Evolutionary conservation across 2,329 filamentous ascomycete species (phyloP), one percentile per base, ranked within the genome.

Genomic region (Fusarium redolens): DNA sequence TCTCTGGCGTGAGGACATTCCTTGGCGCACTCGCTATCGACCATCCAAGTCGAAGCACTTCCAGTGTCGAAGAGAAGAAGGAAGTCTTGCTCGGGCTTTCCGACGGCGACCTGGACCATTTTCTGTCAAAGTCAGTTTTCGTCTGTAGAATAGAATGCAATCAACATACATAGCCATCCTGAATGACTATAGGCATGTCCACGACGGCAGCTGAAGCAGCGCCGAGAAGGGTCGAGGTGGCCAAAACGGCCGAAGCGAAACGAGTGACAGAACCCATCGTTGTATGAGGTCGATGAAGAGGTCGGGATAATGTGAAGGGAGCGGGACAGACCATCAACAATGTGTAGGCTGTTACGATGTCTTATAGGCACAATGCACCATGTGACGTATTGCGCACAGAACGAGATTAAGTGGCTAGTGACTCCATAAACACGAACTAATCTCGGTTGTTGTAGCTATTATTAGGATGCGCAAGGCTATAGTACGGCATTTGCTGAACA

Each of bases 1-100:
- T 76, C 73, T 59, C 68, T 73, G 45, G 37, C 48, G 40, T 81
- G 79, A 6, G 50, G 7, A 50, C 81, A 83, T 2, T 62, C 69
- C 5, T 72, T 62, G 9, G 76, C 74, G 68, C 78, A 82, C 17
- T 56, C 61, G 22, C 28, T 52, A 35, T 80, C 78, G 40, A 80
- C 62, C 9, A 81, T 75, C 81, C 82, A 83, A 2, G 81, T 59
- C 1, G 81, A 79, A 4, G 81, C 61, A 58, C 79, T 82, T 28
- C 82, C 81, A 0, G 80, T 83, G 66, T 83, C 81, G 62, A 82
- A 82, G 15, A 75, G 63, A 9, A 83, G 74, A 3, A 71, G 68
- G 61, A 78, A 77, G 1, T 61, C 68, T 51, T 77, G 70, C 14
- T 71, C 41, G 0, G 81, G 82, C 7, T 78, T 80, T 43, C 81